These are phyloP conservation scores for Rhytidhysteron rufulum DNA, from an alignment of 2,329 filamentous ascomycete species.

Conservation along the genomic window DNA sequence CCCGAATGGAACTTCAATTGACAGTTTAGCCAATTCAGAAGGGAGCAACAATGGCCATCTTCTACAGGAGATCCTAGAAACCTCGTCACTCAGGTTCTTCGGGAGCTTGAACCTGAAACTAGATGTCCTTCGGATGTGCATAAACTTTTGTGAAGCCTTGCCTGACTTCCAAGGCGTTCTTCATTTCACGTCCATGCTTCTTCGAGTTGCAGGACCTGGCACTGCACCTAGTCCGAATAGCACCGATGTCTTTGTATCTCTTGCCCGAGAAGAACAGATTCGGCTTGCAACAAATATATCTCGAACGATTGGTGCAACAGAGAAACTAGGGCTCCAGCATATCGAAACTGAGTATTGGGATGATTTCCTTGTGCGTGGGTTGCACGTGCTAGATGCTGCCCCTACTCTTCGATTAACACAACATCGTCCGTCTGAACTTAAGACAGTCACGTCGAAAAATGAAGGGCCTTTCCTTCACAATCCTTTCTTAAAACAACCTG, in stretches of 20 bases:
- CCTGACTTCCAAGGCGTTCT: slow-evolving; percentile 91
- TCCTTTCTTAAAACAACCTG: slow-evolving; percentile 71
- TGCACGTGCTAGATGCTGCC: slow-evolving; percentile 54
- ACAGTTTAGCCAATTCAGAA: slow-evolving; percentile 4
- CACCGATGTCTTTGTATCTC: slow-evolving; percentile 65
- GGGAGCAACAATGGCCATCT: slow-evolving; percentile 46
- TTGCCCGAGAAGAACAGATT: slow-evolving; percentile 78
- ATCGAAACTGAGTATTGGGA: slow-evolving; percentile 92
- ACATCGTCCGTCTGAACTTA: slow-evolving; percentile 30
- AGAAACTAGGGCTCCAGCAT: slow-evolving; percentile 66
- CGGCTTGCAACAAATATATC: slow-evolving; percentile 81
- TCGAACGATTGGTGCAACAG: slow-evolving; percentile 74
- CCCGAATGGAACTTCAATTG: not conserved
- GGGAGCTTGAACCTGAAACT: slow-evolving; percentile 79
- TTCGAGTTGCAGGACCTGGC: slow-evolving; percentile 77
- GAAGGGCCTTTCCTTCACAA: slow-evolving; percentile 90
- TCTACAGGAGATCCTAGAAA: slow-evolving; percentile 54
- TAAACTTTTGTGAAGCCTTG: slow-evolving; percentile 88
- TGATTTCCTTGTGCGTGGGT: slow-evolving; percentile 84
- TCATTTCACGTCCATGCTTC: slow-evolving; percentile 76
- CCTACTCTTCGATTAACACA: slow-evolving; percentile 24
- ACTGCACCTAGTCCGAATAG: slow-evolving; percentile 66
- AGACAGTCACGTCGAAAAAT: slow-evolving; percentile 32
- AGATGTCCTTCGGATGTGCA: slow-evolving; percentile 82
- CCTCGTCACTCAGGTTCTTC: slow-evolving; percentile 54